phyloP scores from a whole-genome alignment of 2,329 filamentous ascomycete species.

The Herpotrichia juniperi region DNA sequence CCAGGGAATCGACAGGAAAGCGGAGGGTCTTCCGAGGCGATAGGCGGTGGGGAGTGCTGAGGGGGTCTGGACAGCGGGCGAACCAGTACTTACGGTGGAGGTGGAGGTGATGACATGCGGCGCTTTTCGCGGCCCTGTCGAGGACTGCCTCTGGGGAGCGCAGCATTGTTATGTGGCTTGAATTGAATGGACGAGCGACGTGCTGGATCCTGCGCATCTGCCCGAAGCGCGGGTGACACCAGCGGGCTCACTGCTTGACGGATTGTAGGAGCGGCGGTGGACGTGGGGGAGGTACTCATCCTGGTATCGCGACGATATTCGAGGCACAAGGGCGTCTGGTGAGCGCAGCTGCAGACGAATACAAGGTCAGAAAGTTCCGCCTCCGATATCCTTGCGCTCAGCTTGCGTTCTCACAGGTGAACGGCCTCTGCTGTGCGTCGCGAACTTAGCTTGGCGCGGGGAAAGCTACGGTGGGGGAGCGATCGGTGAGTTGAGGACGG shows the following conservation, averaged over 20 bases:
- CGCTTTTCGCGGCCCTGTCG: conserved; percentile 38
- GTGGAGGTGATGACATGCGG: conserved; percentile 48
- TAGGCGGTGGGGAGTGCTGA: conserved; percentile 11
- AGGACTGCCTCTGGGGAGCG: conserved; percentile 39
- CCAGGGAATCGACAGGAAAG: conserved; percentile 8
- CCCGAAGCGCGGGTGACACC: conserved; percentile 25
- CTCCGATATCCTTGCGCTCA: conserved; percentile 28
- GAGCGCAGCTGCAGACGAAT: conserved; percentile 28
- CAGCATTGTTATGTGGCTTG: conserved; percentile 36
- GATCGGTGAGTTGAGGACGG: background rate
- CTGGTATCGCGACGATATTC: conserved; percentile 21
- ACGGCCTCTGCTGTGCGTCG: conserved; percentile 30
- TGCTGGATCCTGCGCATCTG: conserved; percentile 25
- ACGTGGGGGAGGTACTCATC: conserved; percentile 45
- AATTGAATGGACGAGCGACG: conserved; percentile 49
- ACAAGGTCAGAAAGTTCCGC: conserved; percentile 15
- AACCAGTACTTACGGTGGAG: conserved; percentile 47
- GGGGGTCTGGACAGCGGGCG: conserved; percentile 4
- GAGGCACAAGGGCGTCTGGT: conserved; percentile 24
- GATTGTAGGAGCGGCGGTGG: conserved; percentile 23
- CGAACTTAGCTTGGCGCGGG: conserved; percentile 35
- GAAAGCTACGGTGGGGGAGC: conserved; percentile 17
- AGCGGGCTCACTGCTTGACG: conserved; percentile 32
- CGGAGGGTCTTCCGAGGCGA: conserved; percentile 3
- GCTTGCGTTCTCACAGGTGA: conserved; percentile 33